phyloP scores from a whole-genome alignment of 805 yeast genomes.

The Cyberlindnera xylosilytica region DNA sequence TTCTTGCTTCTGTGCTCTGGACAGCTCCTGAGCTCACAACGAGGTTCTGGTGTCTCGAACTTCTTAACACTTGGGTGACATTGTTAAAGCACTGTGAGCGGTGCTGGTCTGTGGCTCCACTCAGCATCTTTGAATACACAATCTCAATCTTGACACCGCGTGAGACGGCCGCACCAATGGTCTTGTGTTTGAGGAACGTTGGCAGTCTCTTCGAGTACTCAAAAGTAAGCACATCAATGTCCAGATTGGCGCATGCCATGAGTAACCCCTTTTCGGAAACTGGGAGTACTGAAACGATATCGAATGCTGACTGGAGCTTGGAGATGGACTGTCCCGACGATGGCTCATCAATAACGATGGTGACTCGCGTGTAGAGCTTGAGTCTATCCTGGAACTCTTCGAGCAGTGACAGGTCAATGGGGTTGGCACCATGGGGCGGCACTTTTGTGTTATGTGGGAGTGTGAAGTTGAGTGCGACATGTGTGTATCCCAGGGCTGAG shows the following conservation, averaged over 20 bases:
- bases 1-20: conserved; percentile 55
- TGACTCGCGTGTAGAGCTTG: conserved; percentile 64
- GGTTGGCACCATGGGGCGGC: conserved; percentile 29
- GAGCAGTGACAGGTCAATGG: conserved; percentile 35
- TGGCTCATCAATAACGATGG: conserved; percentile 74
- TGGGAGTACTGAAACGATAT: conserved; percentile 81
- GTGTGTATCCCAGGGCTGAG: conserved; percentile 65
- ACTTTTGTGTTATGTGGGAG: conserved; percentile 26
- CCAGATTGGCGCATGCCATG: conserved; percentile 69
- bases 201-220: conserved; percentile 65
- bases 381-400: conserved; percentile 32
- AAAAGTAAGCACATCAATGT: conserved; percentile 78
- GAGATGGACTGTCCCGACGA: conserved; percentile 60
- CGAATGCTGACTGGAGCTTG: conserved; percentile 52
- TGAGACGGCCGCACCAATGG: conserved; percentile 76
- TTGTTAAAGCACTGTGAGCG: conserved; percentile 69
- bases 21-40: conserved; percentile 75
- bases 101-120: conserved; percentile 28
- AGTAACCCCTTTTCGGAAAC: conserved; percentile 73
- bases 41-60: conserved; percentile 77
- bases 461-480: conserved; percentile 70
- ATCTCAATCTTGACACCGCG: conserved; percentile 84
- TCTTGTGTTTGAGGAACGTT: conserved; percentile 76
- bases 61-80: conserved; percentile 69
- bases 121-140: conserved; percentile 55